These are phyloP conservation scores for Rhizopogon salebrosus DNA, from an alignment of 768 basidiomycete species.

Conservation along the genomic window DNA sequence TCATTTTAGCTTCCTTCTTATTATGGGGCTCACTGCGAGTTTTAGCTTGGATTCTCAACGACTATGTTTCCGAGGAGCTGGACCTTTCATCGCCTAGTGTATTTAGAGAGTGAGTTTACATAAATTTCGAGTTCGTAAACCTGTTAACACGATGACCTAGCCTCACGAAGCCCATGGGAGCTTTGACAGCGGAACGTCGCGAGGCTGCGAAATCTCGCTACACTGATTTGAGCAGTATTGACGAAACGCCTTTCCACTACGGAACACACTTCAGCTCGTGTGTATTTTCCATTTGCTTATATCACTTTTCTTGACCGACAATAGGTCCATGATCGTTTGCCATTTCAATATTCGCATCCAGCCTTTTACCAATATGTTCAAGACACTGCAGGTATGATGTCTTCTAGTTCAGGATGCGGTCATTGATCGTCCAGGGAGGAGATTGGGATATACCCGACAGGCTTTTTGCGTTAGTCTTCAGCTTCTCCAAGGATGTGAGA, in stretches of 20 bases:
- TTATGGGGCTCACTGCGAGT: not conserved
- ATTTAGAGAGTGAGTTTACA: slow-evolving; percentile 63
- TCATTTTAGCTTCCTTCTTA: not conserved
- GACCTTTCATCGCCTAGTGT: slow-evolving; percentile 58
- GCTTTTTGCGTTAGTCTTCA: slow-evolving; percentile 57
- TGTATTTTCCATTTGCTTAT: not conserved
- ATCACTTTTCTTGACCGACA: not conserved
- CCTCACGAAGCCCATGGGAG: slow-evolving; percentile 86
- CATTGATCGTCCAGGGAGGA: slow-evolving; percentile 56
- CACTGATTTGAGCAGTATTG: slow-evolving; percentile 68
- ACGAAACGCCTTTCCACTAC: slow-evolving; percentile 86
- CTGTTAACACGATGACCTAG: slow-evolving; percentile 32
- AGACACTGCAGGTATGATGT: slow-evolving; percentile 61
- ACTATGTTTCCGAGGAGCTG: slow-evolving; percentile 69
- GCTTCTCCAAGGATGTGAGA: too few species aligned
- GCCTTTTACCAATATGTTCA: slow-evolving; percentile 94
- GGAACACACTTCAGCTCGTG: slow-evolving; percentile 90
- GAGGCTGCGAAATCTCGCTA: slow-evolving; percentile 78
- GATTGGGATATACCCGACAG: slow-evolving; percentile 93
- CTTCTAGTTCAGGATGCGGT: not conserved
- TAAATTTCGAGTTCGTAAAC: not conserved
- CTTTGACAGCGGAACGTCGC: slow-evolving; percentile 65
- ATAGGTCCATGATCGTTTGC: slow-evolving; percentile 86
- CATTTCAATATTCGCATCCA: slow-evolving; percentile 87
- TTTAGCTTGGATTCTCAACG: slow-evolving; percentile 82